Evolutionary conservation across 257 asterid species (phyloP), one percentile per base, ranked within the genome.

Genomic region (Ilex aquifolium): DNA sequence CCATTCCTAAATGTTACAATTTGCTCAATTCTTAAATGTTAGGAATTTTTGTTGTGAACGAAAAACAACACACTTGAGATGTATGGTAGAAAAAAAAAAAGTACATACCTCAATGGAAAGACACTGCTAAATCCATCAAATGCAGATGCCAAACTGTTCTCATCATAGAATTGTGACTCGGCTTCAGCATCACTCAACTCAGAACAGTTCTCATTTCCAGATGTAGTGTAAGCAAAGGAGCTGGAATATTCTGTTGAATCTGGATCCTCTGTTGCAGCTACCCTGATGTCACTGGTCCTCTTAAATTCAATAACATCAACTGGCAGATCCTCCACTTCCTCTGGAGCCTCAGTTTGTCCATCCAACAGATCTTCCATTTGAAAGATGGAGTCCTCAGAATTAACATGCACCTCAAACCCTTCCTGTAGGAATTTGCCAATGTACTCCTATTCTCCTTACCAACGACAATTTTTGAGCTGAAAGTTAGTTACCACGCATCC

Each of bases 181-280:
- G 73, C 97, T 79, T 90, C 97, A 46, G 85, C 95, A 61, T 87
- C 97, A 79, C 95, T 90, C 31, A 77, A 49, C 49, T 83, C 93
- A 53, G 82, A 78, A 62, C 62, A 72, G 65, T 80, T 78, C 75
- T 77, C 95, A 52, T 83, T 76, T 59, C 80, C 85, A 36, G 95
- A 87, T 68, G 68, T 56, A 40, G 92, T 77, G 79, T 80, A 76
- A 27, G 76, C 93, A 65, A 90, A 90, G 74, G 97, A 90, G 71
- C 97, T 90, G 44, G 97, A 85, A 80, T 87, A 76, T 74, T 90
- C 95, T 54, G 97, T 90, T 60, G 85, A 92, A 57, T 90, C 95
- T 0, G 90, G 92, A 72, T 90, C 95, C 51, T 79, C 90, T 78
- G 80, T 85, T 0, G 87, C 77, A 65, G 71, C 79, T 57, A 80